A percentile compares a stretch with the other conserved stretches of the same genome.
Conservation (phyloP, 2,329 filamentous ascomycete genomes). For the Elsinoe arachidis region DNA sequence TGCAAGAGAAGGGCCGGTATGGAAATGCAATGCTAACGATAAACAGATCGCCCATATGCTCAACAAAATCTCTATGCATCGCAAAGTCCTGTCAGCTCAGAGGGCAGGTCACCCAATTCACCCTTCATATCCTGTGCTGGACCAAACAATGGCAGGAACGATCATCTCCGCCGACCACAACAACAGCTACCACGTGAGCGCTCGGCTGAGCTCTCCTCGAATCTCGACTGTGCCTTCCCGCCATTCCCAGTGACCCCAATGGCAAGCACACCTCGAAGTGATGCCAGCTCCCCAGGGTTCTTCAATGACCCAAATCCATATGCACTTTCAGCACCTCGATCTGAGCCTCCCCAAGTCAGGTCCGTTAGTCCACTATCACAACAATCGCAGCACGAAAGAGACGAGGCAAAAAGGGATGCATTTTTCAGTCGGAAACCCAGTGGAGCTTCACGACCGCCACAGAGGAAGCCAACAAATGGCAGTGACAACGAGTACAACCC, state of each 20-base stretch:
- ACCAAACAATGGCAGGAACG: background rate
- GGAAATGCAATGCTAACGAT: background rate
- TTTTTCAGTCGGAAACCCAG: slow-evolving; percentile 9
- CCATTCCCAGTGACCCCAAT: slow-evolving; percentile 38
- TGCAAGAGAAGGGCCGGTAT: background rate
- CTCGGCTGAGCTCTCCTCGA: slow-evolving; percentile 37
- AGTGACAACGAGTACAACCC: slow-evolving; percentile 9
- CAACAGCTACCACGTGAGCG: slow-evolving; percentile 16
- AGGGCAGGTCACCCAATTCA: background rate
- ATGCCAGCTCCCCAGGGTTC: slow-evolving; percentile 7
- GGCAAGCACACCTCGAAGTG: slow-evolving; percentile 21
- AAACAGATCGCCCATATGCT: slow-evolving; percentile 12
- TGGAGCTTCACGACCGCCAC: background rate
- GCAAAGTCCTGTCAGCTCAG: background rate
- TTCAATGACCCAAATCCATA: slow-evolving; percentile 6
- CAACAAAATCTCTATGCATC: slow-evolving; percentile 6
- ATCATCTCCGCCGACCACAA: background rate
- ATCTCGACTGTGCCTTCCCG: slow-evolving; percentile 46
- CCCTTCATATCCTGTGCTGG: background rate
- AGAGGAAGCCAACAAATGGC: background rate
- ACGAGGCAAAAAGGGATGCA: slow-evolving; percentile 9
- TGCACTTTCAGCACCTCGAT: background rate
- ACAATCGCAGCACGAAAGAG: background rate
- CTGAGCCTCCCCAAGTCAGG: background rate
- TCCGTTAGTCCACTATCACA: slow-evolving; percentile 1